Conservation (phyloP, 495 filamentous ascomycete genomes). For the Penicillium subrubescens region DNA sequence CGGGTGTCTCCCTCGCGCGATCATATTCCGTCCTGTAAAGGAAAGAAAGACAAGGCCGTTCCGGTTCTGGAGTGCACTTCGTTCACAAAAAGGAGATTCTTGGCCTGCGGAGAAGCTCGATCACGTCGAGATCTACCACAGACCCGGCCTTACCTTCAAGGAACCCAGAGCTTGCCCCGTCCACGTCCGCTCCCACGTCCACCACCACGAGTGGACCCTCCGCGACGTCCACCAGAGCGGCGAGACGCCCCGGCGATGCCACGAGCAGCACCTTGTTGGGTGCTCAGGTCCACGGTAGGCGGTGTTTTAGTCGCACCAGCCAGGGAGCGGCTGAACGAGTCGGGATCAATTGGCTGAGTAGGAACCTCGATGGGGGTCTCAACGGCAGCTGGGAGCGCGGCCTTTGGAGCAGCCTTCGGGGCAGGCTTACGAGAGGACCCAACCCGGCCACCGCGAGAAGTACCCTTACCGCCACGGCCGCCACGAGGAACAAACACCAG, state of each 20-base stretch:
- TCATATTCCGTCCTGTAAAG: slow-evolving; percentile 20
- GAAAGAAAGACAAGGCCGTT: slow-evolving; percentile 26
- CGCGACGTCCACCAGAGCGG: slow-evolving; percentile 38
- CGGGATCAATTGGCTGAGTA: slow-evolving; percentile 56
- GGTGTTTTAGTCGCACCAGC: slow-evolving; percentile 29
- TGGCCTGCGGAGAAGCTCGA: slow-evolving; percentile 24
- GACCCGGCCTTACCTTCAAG: slow-evolving; percentile 38
- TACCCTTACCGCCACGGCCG: slow-evolving; percentile 42
- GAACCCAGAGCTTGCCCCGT: slow-evolving; percentile 58
- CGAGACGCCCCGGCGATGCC: slow-evolving; percentile 43
- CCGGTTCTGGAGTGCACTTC: slow-evolving; percentile 23
- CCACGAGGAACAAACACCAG: slow-evolving; percentile 57
- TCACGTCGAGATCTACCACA: slow-evolving; percentile 22
- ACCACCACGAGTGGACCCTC: slow-evolving; percentile 31
- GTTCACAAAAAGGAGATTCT: slow-evolving; percentile 19
- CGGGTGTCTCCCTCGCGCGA: slow-evolving; percentile 15
- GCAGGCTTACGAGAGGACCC: slow-evolving; percentile 30
- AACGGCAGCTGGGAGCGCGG: slow-evolving; percentile 8
- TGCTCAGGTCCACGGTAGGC: slow-evolving; percentile 40
- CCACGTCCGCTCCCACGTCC: slow-evolving; percentile 44
- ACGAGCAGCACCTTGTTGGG: slow-evolving; percentile 40
- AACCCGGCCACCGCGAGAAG: slow-evolving; percentile 32
- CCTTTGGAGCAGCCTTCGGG: slow-evolving; percentile 22
- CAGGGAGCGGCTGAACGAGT: slow-evolving; percentile 55
- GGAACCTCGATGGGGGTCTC: slow-evolving; percentile 45